Evolutionary conservation across 768 basidiomycete genomes (phyloP).

Genomic region (Collybia sordida): DNA sequence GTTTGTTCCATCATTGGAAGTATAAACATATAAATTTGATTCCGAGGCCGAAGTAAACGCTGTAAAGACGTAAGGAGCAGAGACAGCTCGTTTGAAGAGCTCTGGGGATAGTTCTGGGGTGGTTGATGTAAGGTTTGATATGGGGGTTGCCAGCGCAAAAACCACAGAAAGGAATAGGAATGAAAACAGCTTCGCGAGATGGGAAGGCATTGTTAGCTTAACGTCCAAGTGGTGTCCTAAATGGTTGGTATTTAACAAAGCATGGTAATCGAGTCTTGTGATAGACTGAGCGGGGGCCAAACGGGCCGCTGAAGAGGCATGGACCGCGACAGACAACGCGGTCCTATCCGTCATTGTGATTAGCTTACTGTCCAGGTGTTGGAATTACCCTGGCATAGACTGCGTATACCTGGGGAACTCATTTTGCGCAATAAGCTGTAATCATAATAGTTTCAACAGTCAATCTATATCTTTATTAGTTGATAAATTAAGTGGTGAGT

Average conservation of each 20-base stretch:
- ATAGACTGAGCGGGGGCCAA: constrained; percentile 1
- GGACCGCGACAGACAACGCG: background rate
- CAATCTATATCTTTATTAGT: no score
- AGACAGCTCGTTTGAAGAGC: constrained; percentile 27
- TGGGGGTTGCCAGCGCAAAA: constrained; percentile 4
- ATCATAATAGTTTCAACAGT: no score
- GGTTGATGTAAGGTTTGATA: constrained; percentile 17
- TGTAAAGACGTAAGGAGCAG: constrained; percentile 31
- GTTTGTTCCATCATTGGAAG: constrained; percentile 29
- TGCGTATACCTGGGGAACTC: no score
- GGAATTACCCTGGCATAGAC: no score
- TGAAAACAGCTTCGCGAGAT: background rate
- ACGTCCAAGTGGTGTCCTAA: no score
- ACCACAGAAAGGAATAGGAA: background rate
- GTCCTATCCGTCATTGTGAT: background rate
- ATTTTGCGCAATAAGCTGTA: no score
- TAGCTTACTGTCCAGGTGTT: no score
- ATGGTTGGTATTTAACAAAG: no score
- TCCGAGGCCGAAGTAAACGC: constrained; percentile 33
- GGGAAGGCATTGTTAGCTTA: background rate
- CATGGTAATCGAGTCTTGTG: constrained; percentile 5
- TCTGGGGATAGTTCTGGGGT: constrained; percentile 25
- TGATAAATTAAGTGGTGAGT: no score
- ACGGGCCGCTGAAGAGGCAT: constrained; percentile 5
- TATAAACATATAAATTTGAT: constrained; percentile 33